phyloP scores from a whole-genome alignment of 2,329 filamentous ascomycete species.

The Aspergillus vadensis region DNA sequence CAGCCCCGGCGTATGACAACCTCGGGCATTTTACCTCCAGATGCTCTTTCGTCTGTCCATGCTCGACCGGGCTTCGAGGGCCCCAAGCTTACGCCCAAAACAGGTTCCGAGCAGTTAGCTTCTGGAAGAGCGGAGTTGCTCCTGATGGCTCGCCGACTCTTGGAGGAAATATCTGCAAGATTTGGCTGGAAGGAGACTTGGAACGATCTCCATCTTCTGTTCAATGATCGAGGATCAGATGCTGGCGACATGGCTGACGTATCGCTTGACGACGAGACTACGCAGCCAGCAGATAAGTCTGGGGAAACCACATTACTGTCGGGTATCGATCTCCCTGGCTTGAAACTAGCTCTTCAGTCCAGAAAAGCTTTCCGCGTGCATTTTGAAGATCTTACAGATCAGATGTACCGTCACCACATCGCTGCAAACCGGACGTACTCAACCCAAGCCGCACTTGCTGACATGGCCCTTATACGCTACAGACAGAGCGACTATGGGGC shows the following conservation, averaged over 20 bases:
- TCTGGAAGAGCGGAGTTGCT: slow-evolving; percentile 81
- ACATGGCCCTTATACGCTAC: slow-evolving; percentile 83
- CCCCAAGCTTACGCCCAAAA: slow-evolving; percentile 38
- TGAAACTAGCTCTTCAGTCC: slow-evolving; percentile 64
- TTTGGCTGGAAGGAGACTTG: slow-evolving; percentile 77
- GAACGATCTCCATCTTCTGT: slow-evolving; percentile 56
- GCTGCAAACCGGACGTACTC: slow-evolving; percentile 77
- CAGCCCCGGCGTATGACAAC: slow-evolving; percentile 27
- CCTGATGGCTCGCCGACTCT: slow-evolving; percentile 73
- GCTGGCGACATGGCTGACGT: slow-evolving; percentile 39
- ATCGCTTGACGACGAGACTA: slow-evolving; percentile 33
- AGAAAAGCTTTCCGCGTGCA: slow-evolving; percentile 66
- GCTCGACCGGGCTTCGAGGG: slow-evolving; percentile 48
- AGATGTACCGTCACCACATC: slow-evolving; percentile 78
- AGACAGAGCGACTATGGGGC: slow-evolving; percentile 70
- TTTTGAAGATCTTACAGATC: slow-evolving; percentile 78
- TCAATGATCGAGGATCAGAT: slow-evolving; percentile 33
- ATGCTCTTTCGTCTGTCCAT: slow-evolving; percentile 36
- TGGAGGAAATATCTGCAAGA: slow-evolving; percentile 72
- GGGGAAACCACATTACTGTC: slow-evolving; percentile 31
- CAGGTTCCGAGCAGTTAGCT: slow-evolving; percentile 78
- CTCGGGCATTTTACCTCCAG: slow-evolving; percentile 34
- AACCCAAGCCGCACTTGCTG: slow-evolving; percentile 74
- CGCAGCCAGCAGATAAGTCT: slow-evolving; percentile 18
- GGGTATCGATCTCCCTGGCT: slow-evolving; percentile 59